Base-by-base conservation (phyloP, 169 alveolate genomes). In the Plasmodium adleri region DNA sequence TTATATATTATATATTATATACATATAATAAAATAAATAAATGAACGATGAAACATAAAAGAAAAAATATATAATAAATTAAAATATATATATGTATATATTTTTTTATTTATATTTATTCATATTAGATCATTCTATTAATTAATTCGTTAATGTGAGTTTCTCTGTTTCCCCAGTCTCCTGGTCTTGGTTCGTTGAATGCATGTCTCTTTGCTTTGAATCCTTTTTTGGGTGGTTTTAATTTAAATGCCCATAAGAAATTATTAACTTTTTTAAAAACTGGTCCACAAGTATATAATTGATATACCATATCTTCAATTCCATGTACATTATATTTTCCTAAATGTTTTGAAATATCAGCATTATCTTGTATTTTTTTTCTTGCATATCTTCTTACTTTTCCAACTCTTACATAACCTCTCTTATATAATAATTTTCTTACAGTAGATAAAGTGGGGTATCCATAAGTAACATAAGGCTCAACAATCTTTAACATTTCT, bases 191-290 rank as follows among this genome's bases (percentile, higher is more conserved):
- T 93, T 97, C 99, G 86, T 96, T 93, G 97, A 95, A 98, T 59
- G 99, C 98, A 92, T 97, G 99, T 86, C 99, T 97, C 97, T 99
- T 98, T 93, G 97, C 96, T 73, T 93, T 97, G 97, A 98, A 98
- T 56, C 99, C 99, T 86, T 98, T 98, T 91, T 96, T 97, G 50
- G 99, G 99, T 63, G 99, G 95, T 95, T 94, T 94, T 75, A 99
- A 97, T 93, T 99, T 98, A 98, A 98, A 99, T 50, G 99, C 99
- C 99, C 99, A 98, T 74, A 99, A 94, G 97, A 98, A 97, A 95
- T 97, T 97, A 96, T 98, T 97, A 78, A 98, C 99, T 95, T 98
- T 98, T 97, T 98, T 98, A 98, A 99, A 99, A 94, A 97, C 97
- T 56, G 99, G 99, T 58, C 99, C 99, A 90, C 98, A 97, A 50